These are phyloP conservation scores for Nakazawaea populi DNA, from an alignment of 805 yeast genomes.

Conservation along the genomic window DNA sequence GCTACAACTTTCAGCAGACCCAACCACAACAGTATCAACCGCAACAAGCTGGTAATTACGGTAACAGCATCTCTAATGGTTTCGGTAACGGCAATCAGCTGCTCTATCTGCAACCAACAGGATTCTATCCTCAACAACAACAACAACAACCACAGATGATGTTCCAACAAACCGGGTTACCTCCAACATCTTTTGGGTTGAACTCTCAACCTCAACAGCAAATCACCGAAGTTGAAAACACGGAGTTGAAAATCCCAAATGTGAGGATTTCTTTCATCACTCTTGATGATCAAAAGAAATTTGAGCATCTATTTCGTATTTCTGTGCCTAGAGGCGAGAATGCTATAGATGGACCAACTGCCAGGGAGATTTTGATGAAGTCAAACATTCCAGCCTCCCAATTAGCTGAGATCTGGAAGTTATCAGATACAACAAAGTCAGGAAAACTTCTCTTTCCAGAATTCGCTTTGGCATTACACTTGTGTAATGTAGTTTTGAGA, in stretches of 20 bases:
- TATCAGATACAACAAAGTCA: slow-evolving; percentile 83
- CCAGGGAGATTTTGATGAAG: slow-evolving; percentile 72
- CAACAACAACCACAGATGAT: slow-evolving; percentile 15
- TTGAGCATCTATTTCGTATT: slow-evolving; percentile 76
- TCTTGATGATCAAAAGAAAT: slow-evolving; percentile 78
- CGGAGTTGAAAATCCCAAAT: slow-evolving; percentile 58
- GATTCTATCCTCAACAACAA: slow-evolving; percentile 19
- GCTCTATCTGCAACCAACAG: slow-evolving; percentile 21
- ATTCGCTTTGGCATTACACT: slow-evolving; percentile 85
- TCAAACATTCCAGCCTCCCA: slow-evolving; percentile 72
- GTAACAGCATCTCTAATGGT: slow-evolving; percentile 5
- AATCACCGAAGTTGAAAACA: slow-evolving; percentile 43
- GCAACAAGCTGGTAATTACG: slow-evolving; percentile 30
- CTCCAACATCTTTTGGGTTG: slow-evolving; percentile 8
- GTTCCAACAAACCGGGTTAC: slow-evolving; percentile 15
- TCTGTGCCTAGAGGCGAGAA: slow-evolving; percentile 70
- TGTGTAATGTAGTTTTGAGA: slow-evolving; percentile 70
- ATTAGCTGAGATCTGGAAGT: slow-evolving; percentile 83
- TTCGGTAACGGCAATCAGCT: slow-evolving; percentile 12
- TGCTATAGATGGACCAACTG: slow-evolving; percentile 64
- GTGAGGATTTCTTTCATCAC: slow-evolving; percentile 82
- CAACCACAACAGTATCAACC: slow-evolving; percentile 22
- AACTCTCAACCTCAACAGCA: slow-evolving; percentile 17
- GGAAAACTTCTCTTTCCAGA: slow-evolving; percentile 90
- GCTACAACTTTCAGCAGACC: slow-evolving; percentile 17